Evolutionary conservation across 2,329 filamentous ascomycete species (phyloP).

Genomic region (Chrysoporthe austroafricana): DNA sequence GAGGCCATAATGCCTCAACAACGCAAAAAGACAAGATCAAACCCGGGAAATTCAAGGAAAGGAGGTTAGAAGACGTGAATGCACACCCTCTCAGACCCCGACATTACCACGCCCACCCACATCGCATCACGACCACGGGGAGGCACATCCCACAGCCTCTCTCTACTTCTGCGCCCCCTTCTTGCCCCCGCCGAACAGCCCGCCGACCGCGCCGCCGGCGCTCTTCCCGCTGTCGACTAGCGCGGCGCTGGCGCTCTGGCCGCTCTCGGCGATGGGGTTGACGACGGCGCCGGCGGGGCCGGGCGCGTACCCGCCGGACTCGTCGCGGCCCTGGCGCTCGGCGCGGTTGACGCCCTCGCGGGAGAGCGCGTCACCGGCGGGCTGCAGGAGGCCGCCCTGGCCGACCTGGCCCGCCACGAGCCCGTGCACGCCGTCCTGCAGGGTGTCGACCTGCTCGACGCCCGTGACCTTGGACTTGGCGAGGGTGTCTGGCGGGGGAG

Average conservation of each 20-base stretch:
- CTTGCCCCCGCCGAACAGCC: conserved; percentile 40
- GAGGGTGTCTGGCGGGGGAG: conserved; percentile 42
- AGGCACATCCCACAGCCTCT: neutral
- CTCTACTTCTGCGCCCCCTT: neutral
- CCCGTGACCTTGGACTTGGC: conserved; percentile 50
- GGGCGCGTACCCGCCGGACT: conserved; percentile 54
- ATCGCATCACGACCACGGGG: neutral
- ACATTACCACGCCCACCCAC: neutral
- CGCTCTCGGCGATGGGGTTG: conserved; percentile 36
- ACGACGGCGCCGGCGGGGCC: conserved; percentile 32
- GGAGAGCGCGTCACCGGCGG: conserved; percentile 63
- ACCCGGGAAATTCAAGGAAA: neutral
- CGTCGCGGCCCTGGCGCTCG: conserved; percentile 67
- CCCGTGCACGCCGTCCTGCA: conserved; percentile 65
- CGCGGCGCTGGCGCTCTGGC: conserved; percentile 35
- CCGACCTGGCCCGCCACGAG: conserved; percentile 67
- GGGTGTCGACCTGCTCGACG: conserved; percentile 29
- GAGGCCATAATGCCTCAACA: too few species aligned
- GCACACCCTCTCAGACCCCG: too few species aligned
- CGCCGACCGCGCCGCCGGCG: conserved; percentile 39
- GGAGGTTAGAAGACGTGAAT: neutral
- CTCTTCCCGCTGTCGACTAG: conserved; percentile 40
- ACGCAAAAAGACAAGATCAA: neutral
- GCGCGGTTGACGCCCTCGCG: conserved; percentile 69
- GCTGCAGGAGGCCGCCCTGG: conserved; percentile 68